These are phyloP conservation scores for Linum tenue DNA, from an alignment of 345 rosid species.

Conservation along the genomic window DNA sequence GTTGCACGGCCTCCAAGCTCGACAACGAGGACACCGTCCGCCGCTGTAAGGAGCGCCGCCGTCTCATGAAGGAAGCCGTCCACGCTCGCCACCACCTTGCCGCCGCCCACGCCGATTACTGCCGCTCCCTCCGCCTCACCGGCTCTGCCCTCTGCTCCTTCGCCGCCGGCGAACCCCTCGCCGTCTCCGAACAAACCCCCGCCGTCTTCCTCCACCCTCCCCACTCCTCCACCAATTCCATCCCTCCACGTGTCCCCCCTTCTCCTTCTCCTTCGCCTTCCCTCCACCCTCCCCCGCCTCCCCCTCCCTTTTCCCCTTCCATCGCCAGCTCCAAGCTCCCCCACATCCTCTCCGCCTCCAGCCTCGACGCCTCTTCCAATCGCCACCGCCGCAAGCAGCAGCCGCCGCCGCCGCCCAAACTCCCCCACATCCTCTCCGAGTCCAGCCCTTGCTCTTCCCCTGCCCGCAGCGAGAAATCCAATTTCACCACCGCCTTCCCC, in stretches of 20 bases:
- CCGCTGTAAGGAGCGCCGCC: constrained; percentile 94
- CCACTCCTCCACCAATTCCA: constrained; percentile 14
- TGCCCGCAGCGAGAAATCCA: constrained; percentile 35
- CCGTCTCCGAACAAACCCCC: constrained; percentile 79
- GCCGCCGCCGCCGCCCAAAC: constrained; percentile 31
- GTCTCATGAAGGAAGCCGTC: constrained; percentile 85
- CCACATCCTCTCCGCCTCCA: constrained; percentile 37
- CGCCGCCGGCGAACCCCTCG: constrained; percentile 65
- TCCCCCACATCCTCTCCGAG: constrained; percentile 88
- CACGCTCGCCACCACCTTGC: constrained; percentile 77
- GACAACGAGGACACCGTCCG: constrained; percentile 91
- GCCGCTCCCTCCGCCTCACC: constrained; percentile 71
- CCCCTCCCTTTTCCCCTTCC: constrained; percentile 24
- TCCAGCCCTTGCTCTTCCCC: constrained; percentile 76
- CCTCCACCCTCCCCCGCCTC: constrained; percentile 31
- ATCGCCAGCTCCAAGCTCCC: constrained; percentile 49
- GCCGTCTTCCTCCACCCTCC: constrained; percentile 58
- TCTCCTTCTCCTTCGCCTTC: constrained; percentile 45
- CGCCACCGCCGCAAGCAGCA: constrained; percentile 30
- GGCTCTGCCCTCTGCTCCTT: constrained; percentile 82
- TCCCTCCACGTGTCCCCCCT: constrained; percentile 34
- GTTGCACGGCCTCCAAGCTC: constrained; percentile 85
- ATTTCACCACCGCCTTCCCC: constrained; percentile 40
- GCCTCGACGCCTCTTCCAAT: constrained; percentile 10
- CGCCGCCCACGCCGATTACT: constrained; percentile 89